Evolutionary conservation across 305 asterid genomes (phyloP), one percentile per base, ranked within the genome.

Genomic region (Solanum chacoense): DNA sequence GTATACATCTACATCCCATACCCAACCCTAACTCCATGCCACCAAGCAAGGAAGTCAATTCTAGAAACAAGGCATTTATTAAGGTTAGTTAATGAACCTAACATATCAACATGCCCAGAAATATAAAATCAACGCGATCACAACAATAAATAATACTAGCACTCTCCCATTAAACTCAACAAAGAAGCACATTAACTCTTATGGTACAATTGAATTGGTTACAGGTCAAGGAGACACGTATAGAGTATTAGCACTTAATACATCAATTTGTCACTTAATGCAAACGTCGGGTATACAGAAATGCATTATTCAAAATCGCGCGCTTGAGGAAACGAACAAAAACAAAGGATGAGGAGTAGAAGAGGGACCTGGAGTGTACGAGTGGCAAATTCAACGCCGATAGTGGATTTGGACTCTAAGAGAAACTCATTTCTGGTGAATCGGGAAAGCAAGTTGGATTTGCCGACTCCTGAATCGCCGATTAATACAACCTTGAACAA

Each of bases 311-410:
- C 34, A 32, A 8, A 55, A 85, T 63, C 50, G 34, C 4, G 42
- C 75, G 26, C 20, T 55, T 36, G 18, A 63, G 36, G 72, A 55
- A 84, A 29, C 36, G 28, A 63, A 55, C 40, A 36, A 34, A 32
- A 31, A 55, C 34, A 29, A 69, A 55, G 18, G 63, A 36, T 14
- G 72, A 36, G 36, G 36, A 28, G 40, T 8, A 4, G 24, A 59
- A 50, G 42, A 59, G 45, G 55, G 34, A 89, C 90, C 89, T 89
- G 89, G 22, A 89, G 90, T n/a, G 90, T 89, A 86, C 90, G 90
- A 63, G 90, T 89, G 9, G 90, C 90, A 83, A 89, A 89, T 85
- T 89, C 90, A 83, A 89, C 90, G 74, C 90, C 90, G 75, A 89
- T 89, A 74, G 90, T 89, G 55, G 90, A 89, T 86, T 89, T 89